Percentiles rank a stretch among this genome's conserved stretches.
These are phyloP conservation scores for Diophrys appendiculata DNA, from an alignment of 73 alveolate genomes.

Conservation along the genomic window DNA sequence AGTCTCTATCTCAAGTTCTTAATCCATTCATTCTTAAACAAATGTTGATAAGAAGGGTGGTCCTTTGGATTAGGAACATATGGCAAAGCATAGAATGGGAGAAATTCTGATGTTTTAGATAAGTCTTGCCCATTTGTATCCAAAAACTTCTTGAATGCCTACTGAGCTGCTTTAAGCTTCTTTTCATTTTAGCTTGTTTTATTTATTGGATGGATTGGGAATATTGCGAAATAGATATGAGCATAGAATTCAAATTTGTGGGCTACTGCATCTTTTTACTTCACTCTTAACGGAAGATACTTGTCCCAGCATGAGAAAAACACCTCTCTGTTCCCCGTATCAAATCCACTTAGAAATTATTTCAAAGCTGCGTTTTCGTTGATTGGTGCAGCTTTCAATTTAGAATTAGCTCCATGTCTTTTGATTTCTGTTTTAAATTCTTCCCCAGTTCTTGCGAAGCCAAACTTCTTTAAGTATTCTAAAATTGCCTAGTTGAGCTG, in stretches of 20 bases:
- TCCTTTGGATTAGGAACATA: conserved; percentile 93
- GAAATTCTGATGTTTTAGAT: conserved; percentile 92
- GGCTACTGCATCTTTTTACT: conserved; percentile 81
- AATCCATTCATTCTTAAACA: conserved; percentile 90
- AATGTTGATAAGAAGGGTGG: conserved; percentile 82
- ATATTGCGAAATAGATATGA: conserved; percentile 92
- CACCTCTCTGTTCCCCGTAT: neutral
- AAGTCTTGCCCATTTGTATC: conserved; percentile 92
- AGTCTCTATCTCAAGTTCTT: conserved; percentile 74
- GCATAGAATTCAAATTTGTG: conserved; percentile 89
- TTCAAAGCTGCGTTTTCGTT: neutral
- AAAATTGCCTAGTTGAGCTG: neutral
- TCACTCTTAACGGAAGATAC: conserved; percentile 82
- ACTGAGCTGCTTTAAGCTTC: conserved; percentile 69
- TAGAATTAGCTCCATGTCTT: conserved; percentile 4
- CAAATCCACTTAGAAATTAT: neutral
- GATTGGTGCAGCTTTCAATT: neutral
- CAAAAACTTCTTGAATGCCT: conserved; percentile 86
- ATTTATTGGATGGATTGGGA: conserved; percentile 87
- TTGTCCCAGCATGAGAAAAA: conserved; percentile 83
- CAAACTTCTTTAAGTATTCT: neutral
- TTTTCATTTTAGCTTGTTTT: conserved; percentile 24
- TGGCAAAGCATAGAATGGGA: conserved; percentile 96
- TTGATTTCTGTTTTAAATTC: neutral
- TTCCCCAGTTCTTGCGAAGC: neutral